Evolutionary conservation across 257 asterid genomes (phyloP), one percentile per base, ranked within the genome.

Genomic region (Ehretia macrophylla): DNA sequence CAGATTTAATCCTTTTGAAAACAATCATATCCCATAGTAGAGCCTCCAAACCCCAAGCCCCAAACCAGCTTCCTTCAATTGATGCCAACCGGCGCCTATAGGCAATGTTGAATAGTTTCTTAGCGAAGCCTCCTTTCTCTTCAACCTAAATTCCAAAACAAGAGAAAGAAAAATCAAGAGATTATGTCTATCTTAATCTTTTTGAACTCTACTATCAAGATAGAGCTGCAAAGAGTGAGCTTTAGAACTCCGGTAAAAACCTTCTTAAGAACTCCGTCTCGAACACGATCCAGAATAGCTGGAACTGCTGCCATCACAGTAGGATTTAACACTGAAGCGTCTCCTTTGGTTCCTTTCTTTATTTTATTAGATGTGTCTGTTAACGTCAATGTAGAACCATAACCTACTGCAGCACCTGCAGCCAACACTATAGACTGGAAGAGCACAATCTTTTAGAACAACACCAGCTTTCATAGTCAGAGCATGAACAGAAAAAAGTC

Each of bases 361-460:
- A 90, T 67, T 83, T 84, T 90, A 82, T 83, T 90, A 47, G 97
- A 86, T 44, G 97, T 84, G 70, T 90, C 97, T n/a, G 96, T 90
- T 67, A 90, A 60, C 47, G 97, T 90, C 72, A 86, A 71, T 37
- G 96, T 63, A 32, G 97, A 79, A 59, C 97, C 96, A 79, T 86
- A 90, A 62, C 97, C 97, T 73, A 90, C 83, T 60, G 87, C 57
- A 17, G 75, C 72, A 66, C 97, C 97, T 21, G 84, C 95, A 58
- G 95, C 73, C 68, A 83, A 55, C 96, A 90, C 86, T 69, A 84
- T 90, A 40, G 93, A 70, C 97, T 90, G 81, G 47, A 65, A 57
- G 59, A 72, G 70, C 17, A 68, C 53, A 70, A 55, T 60, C 58
- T 56, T 62, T 73, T 76, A 84, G 70, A 62, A 64, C 54, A 54